A percentile compares a stretch with the other conserved stretches of the same genome.
These are phyloP conservation scores for Suhomyces choctaworum DNA, from an alignment of 1,139 yeast species.

Conservation along the genomic window DNA sequence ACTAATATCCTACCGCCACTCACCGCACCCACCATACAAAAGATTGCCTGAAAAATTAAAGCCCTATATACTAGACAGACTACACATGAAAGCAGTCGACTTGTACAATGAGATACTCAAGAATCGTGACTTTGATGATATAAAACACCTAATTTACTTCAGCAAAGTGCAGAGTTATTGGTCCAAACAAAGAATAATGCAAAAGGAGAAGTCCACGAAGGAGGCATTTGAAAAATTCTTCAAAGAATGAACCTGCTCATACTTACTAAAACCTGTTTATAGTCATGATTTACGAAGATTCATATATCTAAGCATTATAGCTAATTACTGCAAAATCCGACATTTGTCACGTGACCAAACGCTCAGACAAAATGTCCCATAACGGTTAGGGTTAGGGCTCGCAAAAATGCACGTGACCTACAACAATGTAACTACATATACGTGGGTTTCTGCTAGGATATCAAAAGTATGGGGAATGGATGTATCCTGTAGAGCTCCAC, in stretches of 20 bases:
- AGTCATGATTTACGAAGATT: slow-evolving; percentile 8
- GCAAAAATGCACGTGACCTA: slow-evolving; percentile 15
- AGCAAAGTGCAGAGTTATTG: slow-evolving; percentile 24
- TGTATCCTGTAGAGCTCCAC: no score
- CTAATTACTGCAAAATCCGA: slow-evolving; percentile 3
- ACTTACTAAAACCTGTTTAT: neutral
- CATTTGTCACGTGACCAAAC: neutral
- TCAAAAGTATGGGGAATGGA: no score
- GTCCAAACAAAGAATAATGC: slow-evolving; percentile 20
- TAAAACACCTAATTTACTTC: slow-evolving; percentile 18
- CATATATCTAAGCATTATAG: no score
- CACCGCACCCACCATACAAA: slow-evolving; percentile 19
- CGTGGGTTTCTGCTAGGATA: no score
- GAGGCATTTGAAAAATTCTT: slow-evolving; percentile 21
- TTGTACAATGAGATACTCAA: slow-evolving; percentile 19
- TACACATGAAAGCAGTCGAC: slow-evolving; percentile 21
- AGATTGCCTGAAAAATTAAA: slow-evolving; percentile 21
- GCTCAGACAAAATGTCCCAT: slow-evolving; percentile 5
- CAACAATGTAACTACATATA: no score
- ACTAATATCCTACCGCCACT: slow-evolving; percentile 18
- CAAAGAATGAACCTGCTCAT: slow-evolving; percentile 4
- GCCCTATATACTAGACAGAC: slow-evolving; percentile 19
- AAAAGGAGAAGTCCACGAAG: slow-evolving; percentile 19
- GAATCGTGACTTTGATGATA: slow-evolving; percentile 14
- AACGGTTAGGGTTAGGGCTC: slow-evolving; percentile 19